Evolutionary conservation across 108 stramenopile genomes (phyloP).

Genomic region (Pseudonitzschia multiseries): DNA sequence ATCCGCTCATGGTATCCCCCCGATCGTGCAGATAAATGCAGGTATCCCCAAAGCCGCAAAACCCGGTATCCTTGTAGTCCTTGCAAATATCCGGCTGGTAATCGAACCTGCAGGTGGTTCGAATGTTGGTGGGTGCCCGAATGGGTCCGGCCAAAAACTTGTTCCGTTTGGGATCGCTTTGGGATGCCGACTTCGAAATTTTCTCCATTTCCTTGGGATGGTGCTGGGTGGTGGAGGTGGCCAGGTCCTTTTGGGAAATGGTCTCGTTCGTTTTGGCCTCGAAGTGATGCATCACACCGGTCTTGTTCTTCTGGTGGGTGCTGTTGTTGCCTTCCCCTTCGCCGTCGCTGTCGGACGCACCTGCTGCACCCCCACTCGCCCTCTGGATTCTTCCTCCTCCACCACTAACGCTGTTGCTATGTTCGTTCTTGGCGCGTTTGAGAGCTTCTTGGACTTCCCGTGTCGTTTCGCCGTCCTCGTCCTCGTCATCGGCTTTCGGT

Average conservation of each 20-base stretch:
- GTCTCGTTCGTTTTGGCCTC: background rate
- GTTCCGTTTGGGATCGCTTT: slow-evolving; percentile 28
- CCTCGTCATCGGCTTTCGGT: slow-evolving; percentile 23
- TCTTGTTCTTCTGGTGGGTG: slow-evolving; percentile 20
- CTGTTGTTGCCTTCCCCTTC: slow-evolving; percentile 26
- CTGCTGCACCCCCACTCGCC: background rate
- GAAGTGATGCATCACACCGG: slow-evolving; percentile 25
- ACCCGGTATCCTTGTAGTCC: slow-evolving; percentile 99
- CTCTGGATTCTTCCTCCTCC: background rate
- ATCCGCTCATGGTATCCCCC: slow-evolving; percentile 90
- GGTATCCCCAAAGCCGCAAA: slow-evolving; percentile 98
- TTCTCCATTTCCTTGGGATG: slow-evolving; percentile 45
- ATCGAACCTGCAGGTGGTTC: slow-evolving; percentile 93
- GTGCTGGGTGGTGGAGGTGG: slow-evolving; percentile 39
- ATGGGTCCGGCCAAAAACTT: slow-evolving; percentile 88
- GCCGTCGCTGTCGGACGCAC: background rate
- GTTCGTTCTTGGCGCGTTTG: slow-evolving; percentile 35
- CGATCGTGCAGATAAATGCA: slow-evolving; percentile 98
- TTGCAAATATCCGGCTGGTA: slow-evolving; percentile 99
- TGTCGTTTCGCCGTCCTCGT: slow-evolving; percentile 36
- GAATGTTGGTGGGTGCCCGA: slow-evolving; percentile 80
- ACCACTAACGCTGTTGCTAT: too few species aligned
- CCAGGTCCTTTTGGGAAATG: slow-evolving; percentile 28
- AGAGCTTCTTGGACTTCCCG: slow-evolving; percentile 51
- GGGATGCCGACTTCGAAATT: background rate